Evolutionary conservation across 305 asterid species (phyloP), one percentile per base, ranked within the genome.

Genomic region (Fraxinus nigra): DNA sequence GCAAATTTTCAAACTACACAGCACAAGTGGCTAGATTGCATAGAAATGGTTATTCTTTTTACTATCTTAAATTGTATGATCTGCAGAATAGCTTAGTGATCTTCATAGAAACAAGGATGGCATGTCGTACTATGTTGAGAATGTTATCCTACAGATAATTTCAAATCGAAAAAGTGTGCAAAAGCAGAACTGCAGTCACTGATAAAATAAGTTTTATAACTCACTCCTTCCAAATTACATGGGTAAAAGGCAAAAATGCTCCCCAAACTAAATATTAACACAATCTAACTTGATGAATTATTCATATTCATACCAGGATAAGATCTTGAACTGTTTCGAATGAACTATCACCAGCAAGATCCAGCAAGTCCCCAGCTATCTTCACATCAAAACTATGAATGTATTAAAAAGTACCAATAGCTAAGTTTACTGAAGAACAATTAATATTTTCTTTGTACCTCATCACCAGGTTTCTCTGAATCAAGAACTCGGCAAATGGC

Each of bases 351-450:
- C 99, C 99, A 79, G 92, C 95, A 87, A 95, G 94, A 90, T 95
- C 99, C 92, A 95, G 91, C 86, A 95, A 88, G 87, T 95, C 97
- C 30, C 95, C 98, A 80, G 98, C 99, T 81, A 95, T 89, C 99
- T 95, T 72, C 83, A 85, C 22, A 79, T 79, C 65, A 80, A 83
- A 82, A 82, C 74, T 54, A 80, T 63, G 75, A 81, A 81, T 59
- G 51, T 48, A 38, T n/a, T 78, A 75, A 77, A 75, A 82, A 85
- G 56, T 67, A 77, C 26, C 83, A 73, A 78, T 46, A 37, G 79
- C 33, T 77, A 85, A 75, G 9, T 43, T 74, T 65, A 78, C 33
- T 72, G 43, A 83, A 77, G 82, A 35, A 43, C 35, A 79, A 76
- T 69, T 65, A 67, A 80, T 84, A 80, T 54, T 40, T 78, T 69